Evolutionary conservation across 106 monocot species (phyloP), one percentile per base, ranked within the genome.

Genomic region (Hemerocallis citrina): DNA sequence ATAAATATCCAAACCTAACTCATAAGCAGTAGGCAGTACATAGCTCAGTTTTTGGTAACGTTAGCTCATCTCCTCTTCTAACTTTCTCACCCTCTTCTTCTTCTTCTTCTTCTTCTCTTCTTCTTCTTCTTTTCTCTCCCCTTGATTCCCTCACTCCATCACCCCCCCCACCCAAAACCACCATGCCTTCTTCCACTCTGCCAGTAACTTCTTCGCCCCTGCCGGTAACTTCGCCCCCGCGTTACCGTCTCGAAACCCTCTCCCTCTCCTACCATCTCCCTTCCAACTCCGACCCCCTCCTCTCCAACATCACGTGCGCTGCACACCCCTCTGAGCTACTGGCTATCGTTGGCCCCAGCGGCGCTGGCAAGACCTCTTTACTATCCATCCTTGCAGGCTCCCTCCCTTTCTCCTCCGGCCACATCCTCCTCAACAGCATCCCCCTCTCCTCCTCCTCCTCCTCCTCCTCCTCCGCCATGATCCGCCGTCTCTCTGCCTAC

Each of bases 301-400:
- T 94, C 2, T 51, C 39, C 7, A 40, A 69, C 37, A 77, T 94
- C 33, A 78, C 48, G 41, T 94, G 89, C 83, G 72, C 82, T 35
- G 89, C 85, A 3, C 66, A 51, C 12, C 83, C 94, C 5, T 82
- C 83, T 1, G 80, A 95, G 70, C 48, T 95, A 16, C 71, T 89
- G 10, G 89, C 94, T 27, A 83, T 95, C 47, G 89, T 81, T 12
- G 94, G 86, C 34, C 86, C 89, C 20, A 89, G 94, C 69, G 94
- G 94, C 2, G 80, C 94, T n/a, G 94, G 94, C 3, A 94, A 94
- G 63, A 85, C 89, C 2, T 85, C 94, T 7, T 72, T 94, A 2
- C 75, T 94, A 20, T 82, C 89, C 40, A 36, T 80, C 8, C 85
- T 89, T 9, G 89, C 89, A 3, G 93, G 93, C 0, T 52, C 47